A percentile compares a stretch with the other conserved stretches of the same genome.
Conservation (phyloP, 441 rosid species). For the Theobroma grandiflorum region DNA sequence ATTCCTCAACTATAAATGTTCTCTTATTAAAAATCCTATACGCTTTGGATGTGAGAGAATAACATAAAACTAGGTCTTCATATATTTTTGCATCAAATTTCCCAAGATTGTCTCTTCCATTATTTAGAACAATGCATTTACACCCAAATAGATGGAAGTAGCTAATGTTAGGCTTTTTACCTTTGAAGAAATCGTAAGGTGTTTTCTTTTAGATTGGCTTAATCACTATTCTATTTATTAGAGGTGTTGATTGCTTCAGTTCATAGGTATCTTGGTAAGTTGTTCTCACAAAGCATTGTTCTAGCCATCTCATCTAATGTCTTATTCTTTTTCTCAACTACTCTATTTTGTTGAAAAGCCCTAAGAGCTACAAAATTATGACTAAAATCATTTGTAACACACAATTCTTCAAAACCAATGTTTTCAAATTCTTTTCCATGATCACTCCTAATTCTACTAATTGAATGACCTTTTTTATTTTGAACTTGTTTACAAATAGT, state of each 20-base stretch:
- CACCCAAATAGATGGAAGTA: background rate
- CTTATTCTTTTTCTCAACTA: background rate
- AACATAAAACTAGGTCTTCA: background rate
- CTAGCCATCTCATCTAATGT: background rate
- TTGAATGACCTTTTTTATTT: background rate
- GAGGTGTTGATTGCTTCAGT: background rate
- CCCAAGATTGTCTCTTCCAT: background rate
- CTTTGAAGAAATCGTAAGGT: background rate
- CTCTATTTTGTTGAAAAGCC: slow-evolving; percentile 4
- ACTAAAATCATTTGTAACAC: background rate
- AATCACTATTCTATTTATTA: background rate
- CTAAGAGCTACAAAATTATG: background rate
- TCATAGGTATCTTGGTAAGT: background rate
- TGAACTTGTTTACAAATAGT: background rate
- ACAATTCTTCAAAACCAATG: background rate
- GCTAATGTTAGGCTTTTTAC: background rate
- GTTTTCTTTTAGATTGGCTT: background rate
- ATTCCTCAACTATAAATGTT: background rate
- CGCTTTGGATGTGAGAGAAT: background rate
- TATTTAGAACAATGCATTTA: slow-evolving; percentile 3
- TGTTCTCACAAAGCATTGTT: background rate
- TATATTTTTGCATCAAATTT: background rate
- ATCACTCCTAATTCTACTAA: background rate
- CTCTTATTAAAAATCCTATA: slow-evolving; percentile 4
- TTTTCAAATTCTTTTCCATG: background rate